These are phyloP conservation scores for Echinosophora koreensis DNA, from an alignment of 306 rosid species.

Conservation along the genomic window DNA sequence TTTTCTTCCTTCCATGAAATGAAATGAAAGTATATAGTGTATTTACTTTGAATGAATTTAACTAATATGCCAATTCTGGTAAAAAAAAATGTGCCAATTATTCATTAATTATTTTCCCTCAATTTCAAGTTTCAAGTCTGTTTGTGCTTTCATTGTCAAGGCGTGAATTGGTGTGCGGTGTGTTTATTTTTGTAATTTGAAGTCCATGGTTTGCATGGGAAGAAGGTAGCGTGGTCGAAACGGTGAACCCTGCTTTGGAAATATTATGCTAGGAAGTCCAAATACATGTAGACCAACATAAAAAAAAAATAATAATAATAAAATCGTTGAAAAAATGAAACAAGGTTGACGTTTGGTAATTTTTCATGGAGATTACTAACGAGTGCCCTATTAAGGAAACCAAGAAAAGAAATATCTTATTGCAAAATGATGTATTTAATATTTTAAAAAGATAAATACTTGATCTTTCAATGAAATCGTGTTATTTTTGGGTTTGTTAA, in stretches of 20 bases:
- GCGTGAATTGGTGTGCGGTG: constrained; percentile 62
- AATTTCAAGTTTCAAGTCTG: constrained; percentile 55
- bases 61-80: neutral
- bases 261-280: constrained; percentile 38
- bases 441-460: neutral
- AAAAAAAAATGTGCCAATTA: constrained; percentile 42
- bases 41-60: constrained; percentile 12
- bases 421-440: too few relatives aligned
- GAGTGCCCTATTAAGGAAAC: too few relatives aligned
- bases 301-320: constrained; percentile 4
- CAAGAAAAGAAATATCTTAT: too few relatives aligned
- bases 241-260: constrained; percentile 71
- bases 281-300: neutral
- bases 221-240: constrained; percentile 78
- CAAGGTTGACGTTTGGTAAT: constrained; percentile 45
- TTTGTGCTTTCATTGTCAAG: constrained; percentile 55
- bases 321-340: constrained; percentile 55
- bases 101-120: constrained; percentile 51
- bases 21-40: neutral
- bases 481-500: too few relatives aligned
- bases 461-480: too few relatives aligned
- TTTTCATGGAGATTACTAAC: neutral
- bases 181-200: constrained; percentile 44
- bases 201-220: constrained; percentile 56
- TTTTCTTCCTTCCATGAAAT: neutral